A percentile compares a stretch with the other conserved stretches of the same genome.
Evolutionary conservation across 2,329 filamentous ascomycete species (phyloP).

Genomic region (Tolypocladium pustulatum): DNA sequence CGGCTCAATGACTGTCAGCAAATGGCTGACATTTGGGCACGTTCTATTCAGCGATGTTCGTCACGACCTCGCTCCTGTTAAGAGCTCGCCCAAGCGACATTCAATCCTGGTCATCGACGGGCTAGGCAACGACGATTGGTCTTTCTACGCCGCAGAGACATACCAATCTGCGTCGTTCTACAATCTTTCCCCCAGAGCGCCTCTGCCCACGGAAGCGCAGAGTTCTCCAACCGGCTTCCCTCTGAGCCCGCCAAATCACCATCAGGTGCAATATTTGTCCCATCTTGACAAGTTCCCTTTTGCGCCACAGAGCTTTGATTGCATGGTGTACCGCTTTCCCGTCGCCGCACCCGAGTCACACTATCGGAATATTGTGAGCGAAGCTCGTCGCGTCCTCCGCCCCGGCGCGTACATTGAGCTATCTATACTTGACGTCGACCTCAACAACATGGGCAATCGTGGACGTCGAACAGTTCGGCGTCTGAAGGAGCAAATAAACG

Average conservation of each 20-base stretch:
- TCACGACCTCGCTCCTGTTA: slow-evolving; percentile 49
- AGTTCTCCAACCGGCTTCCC: slow-evolving; percentile 36
- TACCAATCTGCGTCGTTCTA: slow-evolving; percentile 68
- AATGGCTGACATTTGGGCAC: slow-evolving; percentile 78
- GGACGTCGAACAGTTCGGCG: slow-evolving; percentile 58
- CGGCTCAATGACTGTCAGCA: slow-evolving; percentile 75
- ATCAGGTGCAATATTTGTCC: slow-evolving; percentile 59
- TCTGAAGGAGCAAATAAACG: slow-evolving; percentile 61
- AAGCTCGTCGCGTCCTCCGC: slow-evolving; percentile 67
- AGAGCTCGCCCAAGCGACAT: slow-evolving; percentile 31
- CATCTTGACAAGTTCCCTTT: slow-evolving; percentile 63
- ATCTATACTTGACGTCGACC: slow-evolving; percentile 66
- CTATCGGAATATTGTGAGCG: slow-evolving; percentile 61
- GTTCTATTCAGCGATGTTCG: slow-evolving; percentile 73
- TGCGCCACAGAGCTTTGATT: slow-evolving; percentile 62
- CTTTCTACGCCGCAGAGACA: slow-evolving; percentile 73
- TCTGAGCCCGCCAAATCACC: slow-evolving; percentile 57
- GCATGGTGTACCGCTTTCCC: slow-evolving; percentile 70
- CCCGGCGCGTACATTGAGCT: slow-evolving; percentile 73
- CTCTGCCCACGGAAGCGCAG: slow-evolving; percentile 33
- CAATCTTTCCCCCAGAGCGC: slow-evolving; percentile 55
- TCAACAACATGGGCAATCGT: slow-evolving; percentile 71
- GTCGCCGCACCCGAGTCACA: slow-evolving; percentile 55
- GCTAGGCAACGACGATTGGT: slow-evolving; percentile 82
- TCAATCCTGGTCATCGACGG: slow-evolving; percentile 71